Percentiles rank a stretch among this genome's conserved stretches.
Evolutionary conservation across 2,329 filamentous ascomycete species (phyloP).

Genomic region (Dryadomyces quercus-mongolicae): DNA sequence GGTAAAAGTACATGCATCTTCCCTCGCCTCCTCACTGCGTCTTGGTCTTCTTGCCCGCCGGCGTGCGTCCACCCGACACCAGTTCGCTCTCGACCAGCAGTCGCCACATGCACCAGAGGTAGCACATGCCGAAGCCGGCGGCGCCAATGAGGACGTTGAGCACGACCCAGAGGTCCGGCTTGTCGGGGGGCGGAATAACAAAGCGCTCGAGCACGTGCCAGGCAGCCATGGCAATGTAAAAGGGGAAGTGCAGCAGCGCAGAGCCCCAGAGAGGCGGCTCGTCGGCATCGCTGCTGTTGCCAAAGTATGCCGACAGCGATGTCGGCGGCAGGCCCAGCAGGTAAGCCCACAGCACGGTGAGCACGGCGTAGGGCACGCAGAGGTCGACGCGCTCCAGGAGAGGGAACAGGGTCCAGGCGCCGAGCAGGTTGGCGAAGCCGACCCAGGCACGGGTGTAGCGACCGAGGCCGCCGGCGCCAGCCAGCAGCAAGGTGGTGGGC

Average conservation of each 20-base stretch:
- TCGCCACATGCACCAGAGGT: constrained; percentile 79
- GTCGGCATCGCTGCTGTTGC: constrained; percentile 10
- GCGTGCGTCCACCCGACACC: constrained; percentile 19
- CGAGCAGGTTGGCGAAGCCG: constrained; percentile 87
- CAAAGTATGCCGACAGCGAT: constrained; percentile 55
- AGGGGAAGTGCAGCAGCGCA: constrained; percentile 55
- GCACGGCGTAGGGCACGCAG: constrained; percentile 68
- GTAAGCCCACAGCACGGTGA: constrained; percentile 84
- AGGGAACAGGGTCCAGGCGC: constrained; percentile 88
- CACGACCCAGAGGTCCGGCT: constrained; percentile 92
- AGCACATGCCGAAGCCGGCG: constrained; percentile 74
- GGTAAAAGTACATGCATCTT: too few relatives aligned
- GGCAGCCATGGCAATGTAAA: constrained; percentile 63
- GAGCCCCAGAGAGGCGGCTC: constrained; percentile 43
- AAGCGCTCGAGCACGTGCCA: constrained; percentile 74
- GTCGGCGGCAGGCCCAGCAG: constrained; percentile 77
- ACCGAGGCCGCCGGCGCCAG: constrained; percentile 63
- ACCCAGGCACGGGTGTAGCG: constrained; percentile 78
- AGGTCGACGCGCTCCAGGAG: constrained; percentile 77
- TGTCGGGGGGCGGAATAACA: constrained; percentile 54
- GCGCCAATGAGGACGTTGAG: constrained; percentile 79
- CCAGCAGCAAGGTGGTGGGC: constrained; percentile 83
- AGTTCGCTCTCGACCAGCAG: constrained; percentile 48
- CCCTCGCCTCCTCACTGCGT: constrained; percentile 8
- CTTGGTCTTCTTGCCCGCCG: constrained; percentile 1